Base-by-base conservation (phyloP, 305 asterid species). In the Striga hermonthica region DNA sequence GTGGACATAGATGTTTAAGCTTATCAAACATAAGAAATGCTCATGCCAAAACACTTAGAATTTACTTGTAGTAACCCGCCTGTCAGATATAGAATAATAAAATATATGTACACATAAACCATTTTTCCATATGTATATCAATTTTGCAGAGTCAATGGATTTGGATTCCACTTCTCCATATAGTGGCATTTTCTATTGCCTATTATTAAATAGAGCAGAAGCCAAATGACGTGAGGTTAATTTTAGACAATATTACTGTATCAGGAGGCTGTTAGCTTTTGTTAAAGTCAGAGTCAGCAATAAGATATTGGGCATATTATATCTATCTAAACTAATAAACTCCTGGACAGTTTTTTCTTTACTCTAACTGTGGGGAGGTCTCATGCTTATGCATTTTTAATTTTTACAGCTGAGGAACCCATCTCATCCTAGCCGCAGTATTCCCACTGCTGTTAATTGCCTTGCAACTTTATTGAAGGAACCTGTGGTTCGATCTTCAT, bases 391-490 rank as follows among this genome's bases (percentile, higher is more conserved):
- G 61, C 57, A 54, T 67, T 48, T 55, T 52, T 63, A 41, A 35
- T 53, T 59, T 59, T 8, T 71, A 56, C 89, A 91, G 98, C 82
- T 91, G 79, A 91, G 78, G 89, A 86, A 80, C 56, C 96, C 96
- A 70, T 86, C 89, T 71, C 95, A 91, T 76, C 87, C 91, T 68
- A 84, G 77, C 80, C 84, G 81, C 68, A 87, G 90, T 78, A 78
- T 85, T 76, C 94, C 96, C 45, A 69, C 87, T 1, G 94, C 96
- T 63, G 74, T 91, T 71, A 86, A 77, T 83, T 69, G 89, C 76
- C 92, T 88, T 73, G 82, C 98, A 62, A 89, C 91, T 72, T 77
- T 88, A 70, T 81, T 91, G 71, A 91, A 82, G 76, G 98, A 88
- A 76, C 95, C 98, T 62, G 55, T 79, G 31, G 90, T 85, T 48